Conservation (phyloP, 345 rosid genomes). For the Rhodamnia rubescens region DNA sequence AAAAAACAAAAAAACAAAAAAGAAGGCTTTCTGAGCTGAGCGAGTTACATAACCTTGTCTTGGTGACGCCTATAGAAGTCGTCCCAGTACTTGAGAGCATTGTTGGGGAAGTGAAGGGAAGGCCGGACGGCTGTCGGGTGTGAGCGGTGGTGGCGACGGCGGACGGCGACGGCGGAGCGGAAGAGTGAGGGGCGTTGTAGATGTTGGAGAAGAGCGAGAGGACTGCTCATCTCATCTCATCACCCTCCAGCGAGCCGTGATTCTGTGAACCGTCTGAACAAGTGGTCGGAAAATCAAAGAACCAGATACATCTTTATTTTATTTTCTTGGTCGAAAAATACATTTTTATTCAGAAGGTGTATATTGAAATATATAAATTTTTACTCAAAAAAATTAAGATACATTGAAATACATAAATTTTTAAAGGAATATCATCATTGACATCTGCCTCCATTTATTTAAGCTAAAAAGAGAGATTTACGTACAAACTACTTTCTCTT, state of each 20-base stretch:
- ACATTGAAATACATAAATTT: too few relatives aligned
- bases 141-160: not conserved
- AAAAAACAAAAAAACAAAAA: not conserved
- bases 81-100: conserved; percentile 44
- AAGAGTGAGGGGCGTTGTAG: not conserved
- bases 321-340: too few relatives aligned
- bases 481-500: too few relatives aligned
- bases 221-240: not conserved
- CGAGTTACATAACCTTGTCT: conserved; percentile 16
- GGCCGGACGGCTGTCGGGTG: not conserved
- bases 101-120: conserved; percentile 14
- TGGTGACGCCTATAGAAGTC: conserved; percentile 41
- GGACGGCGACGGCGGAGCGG: not conserved
- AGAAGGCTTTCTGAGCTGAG: not conserved
- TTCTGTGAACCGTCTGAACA: not conserved
- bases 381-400: too few relatives aligned
- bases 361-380: too few relatives aligned
- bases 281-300: too few relatives aligned
- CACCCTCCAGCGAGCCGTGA: not conserved
- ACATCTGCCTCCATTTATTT: too few relatives aligned
- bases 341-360: too few relatives aligned
- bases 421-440: too few relatives aligned
- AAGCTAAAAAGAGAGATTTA: too few relatives aligned
- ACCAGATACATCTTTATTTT: too few relatives aligned
- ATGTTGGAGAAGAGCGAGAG: not conserved